phyloP scores from a whole-genome alignment of 1,139 yeast genomes.

The Pneumocystis murina region DNA sequence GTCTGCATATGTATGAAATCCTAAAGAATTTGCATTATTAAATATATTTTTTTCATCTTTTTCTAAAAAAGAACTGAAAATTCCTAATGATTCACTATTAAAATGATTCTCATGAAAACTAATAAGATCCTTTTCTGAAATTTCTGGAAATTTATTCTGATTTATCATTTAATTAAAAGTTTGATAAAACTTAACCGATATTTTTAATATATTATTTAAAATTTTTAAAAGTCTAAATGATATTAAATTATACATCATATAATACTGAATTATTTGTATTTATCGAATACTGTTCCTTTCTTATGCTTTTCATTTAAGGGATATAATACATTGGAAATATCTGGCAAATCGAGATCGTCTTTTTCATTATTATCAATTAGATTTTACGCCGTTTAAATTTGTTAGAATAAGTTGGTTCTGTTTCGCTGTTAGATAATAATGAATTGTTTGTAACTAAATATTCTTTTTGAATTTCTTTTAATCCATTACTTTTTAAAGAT shows the following conservation, averaged over 20 bases:
- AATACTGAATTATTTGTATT: neutral
- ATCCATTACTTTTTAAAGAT: neutral
- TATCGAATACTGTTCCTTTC: neutral
- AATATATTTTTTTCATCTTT: neutral
- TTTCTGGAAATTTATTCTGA: neutral
- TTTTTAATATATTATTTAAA: neutral
- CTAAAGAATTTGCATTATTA: neutral
- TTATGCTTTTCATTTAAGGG: neutral
- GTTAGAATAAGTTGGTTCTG: neutral
- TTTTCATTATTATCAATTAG: neutral
- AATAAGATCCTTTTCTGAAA: neutral
- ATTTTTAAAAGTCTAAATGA: neutral
- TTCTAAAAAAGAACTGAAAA: neutral
- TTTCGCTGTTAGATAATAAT: neutral
- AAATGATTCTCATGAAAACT: neutral
- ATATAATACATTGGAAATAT: neutral
- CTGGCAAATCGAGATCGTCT: neutral
- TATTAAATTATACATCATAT: neutral
- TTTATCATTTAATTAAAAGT: neutral
- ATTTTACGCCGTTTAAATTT: neutral
- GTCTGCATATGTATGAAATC: slow-evolving; percentile 14
- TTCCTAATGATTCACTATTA: neutral
- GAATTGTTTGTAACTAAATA: neutral
- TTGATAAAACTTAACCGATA: neutral
- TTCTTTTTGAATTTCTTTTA: neutral